Evolutionary conservation across 1,284 basidiomycete genomes (phyloP), one percentile per base, ranked within the genome.

Genomic region (Peniophora sp.): DNA sequence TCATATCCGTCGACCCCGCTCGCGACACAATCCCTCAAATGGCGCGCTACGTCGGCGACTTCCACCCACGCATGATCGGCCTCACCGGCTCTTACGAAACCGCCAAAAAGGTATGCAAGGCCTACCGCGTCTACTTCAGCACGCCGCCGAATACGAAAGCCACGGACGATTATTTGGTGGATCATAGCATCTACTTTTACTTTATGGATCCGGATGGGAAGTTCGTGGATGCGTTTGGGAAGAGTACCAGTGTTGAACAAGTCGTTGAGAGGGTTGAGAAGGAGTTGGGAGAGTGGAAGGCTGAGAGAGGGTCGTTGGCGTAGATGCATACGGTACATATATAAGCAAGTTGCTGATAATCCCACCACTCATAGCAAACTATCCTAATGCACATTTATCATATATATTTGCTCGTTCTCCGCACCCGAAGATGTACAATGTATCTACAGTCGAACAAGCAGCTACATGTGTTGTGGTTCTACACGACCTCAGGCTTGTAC

Each of bases 41-140:
- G 57, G 70, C 72, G 39, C 73, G 69, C 55, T 88, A 85, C 63
- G 74, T 86, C 14, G 56, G 73, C 62, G 94, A 97, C 63, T 99
- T 99, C 70, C 95, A 98, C 66, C 88, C 94, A 0, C 79, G 85
- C 11, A 86, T 97, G 63, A 69, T 95, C 48, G 96, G 95, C 10
- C 77, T 99, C 47, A 89, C 88, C 1, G 96, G 97, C 14, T 72
- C 85, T 35, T 98, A 94, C 62, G 82, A 84, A n/a, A 76, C 80
- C 22, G 86, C 90, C 56, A 97, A 97, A 67, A 75, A 83, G 38
- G 82, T 87, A 12, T 98, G 96, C 78, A 97, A 95, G 69, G 83
- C 86, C 35, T 99, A 96, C 69, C 85, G 97, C 27, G 96, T 99
- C 35, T 99, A 99, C 72, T 99, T 99, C 74, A 95, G 92, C 17